These are phyloP conservation scores for Sechiopsis laciniata DNA, from an alignment of 306 rosid genomes.

Conservation along the genomic window DNA sequence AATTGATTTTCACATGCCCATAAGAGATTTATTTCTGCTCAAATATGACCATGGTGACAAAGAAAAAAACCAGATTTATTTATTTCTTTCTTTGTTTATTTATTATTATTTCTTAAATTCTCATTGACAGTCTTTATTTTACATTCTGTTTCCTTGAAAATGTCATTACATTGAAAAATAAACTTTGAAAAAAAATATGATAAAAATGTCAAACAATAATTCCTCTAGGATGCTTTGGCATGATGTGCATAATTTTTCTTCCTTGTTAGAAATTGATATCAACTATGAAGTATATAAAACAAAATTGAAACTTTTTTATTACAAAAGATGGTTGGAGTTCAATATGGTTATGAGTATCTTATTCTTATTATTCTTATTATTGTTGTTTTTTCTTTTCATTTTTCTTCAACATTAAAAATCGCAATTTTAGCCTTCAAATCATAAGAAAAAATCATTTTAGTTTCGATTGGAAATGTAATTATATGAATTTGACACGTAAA, in stretches of 20 bases:
- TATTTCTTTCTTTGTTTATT: too few relatives aligned
- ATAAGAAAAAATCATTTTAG: neutral
- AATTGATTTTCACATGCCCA: conserved; percentile 6
- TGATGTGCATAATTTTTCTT: neutral
- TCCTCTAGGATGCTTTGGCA: neutral
- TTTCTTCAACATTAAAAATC: neutral
- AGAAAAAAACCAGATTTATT: too few relatives aligned
- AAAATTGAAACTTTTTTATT: neutral
- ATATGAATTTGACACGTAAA: neutral
- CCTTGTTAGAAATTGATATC: neutral
- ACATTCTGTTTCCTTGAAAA: neutral
- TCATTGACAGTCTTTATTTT: neutral
- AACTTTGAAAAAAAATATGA: neutral
- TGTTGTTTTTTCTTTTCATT: neutral
- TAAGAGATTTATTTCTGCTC: conserved; percentile 20
- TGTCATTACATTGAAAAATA: neutral
- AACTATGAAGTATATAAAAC: neutral
- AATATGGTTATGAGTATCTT: neutral
- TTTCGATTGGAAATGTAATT: neutral
- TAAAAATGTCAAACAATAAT: neutral
- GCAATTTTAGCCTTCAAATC: neutral
- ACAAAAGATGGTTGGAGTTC: neutral
- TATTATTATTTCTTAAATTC: neutral
- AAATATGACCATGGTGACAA: conserved; percentile 19
- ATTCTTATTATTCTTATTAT: too few relatives aligned